phyloP scores from a whole-genome alignment of 805 yeast genomes.

The Suhomyces kilbournensis region DNA sequence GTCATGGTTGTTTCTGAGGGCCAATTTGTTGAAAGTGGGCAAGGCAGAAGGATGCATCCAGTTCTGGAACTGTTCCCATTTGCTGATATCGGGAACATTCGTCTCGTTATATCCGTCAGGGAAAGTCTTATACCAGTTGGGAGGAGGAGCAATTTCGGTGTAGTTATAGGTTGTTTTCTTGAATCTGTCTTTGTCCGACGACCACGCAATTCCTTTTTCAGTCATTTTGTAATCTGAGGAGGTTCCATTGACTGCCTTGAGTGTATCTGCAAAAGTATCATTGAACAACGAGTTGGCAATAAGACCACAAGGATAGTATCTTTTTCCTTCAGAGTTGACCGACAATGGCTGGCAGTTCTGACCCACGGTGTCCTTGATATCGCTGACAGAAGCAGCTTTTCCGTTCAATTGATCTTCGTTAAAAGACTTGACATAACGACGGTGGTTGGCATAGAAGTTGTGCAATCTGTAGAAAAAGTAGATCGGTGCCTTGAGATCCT shows the following conservation, averaged over 20 bases:
- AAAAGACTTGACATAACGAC: conserved; percentile 42
- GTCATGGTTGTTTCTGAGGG: conserved; percentile 59
- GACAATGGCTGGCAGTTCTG: conserved; percentile 45
- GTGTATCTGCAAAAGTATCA: conserved; percentile 52
- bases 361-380: conserved; percentile 41
- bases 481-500: conserved; percentile 35
- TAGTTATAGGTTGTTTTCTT: conserved; percentile 39
- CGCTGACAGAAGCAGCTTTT: conserved; percentile 30
- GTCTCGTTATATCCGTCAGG: conserved; percentile 43
- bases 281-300: conserved; percentile 80
- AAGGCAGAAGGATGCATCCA: conserved; percentile 47
- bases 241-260: conserved; percentile 38
- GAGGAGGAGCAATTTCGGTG: conserved; percentile 42
- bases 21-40: conserved; percentile 46
- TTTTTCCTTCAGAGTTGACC: conserved; percentile 41
- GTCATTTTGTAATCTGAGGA: conserved; percentile 31
- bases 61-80: conserved; percentile 45
- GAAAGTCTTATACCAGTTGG: conserved; percentile 42
- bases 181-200: conserved; percentile 35
- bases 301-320: conserved; percentile 76
- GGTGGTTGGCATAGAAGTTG: conserved; percentile 42
- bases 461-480: conserved; percentile 41
- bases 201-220: conserved; percentile 42
- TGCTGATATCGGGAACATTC: conserved; percentile 43
- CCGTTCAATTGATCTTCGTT: conserved; percentile 45